phyloP scores from a whole-genome alignment of 805 yeast species.

The Kluyveromyces starmeri region DNA sequence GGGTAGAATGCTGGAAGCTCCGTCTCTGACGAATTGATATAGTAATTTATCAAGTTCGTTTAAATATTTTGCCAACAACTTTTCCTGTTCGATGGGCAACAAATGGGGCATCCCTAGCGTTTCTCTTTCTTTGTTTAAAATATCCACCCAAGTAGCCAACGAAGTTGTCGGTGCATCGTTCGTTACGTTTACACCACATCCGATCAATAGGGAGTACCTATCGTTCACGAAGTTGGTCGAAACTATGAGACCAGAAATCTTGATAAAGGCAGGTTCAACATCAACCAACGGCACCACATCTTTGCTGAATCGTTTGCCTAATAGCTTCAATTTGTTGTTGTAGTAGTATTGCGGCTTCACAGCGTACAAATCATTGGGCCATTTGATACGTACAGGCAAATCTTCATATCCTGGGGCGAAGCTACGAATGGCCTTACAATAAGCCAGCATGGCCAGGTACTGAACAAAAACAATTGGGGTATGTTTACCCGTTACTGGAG shows the following conservation, averaged over 20 bases:
- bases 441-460: slow-evolving; percentile 74
- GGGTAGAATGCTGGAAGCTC: slow-evolving; percentile 57
- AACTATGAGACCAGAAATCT: slow-evolving; percentile 77
- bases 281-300: slow-evolving; percentile 37
- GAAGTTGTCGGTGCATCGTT: slow-evolving; percentile 93
- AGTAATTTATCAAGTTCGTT: slow-evolving; percentile 56
- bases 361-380: slow-evolving; percentile 94
- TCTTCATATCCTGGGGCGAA: slow-evolving; percentile 58
- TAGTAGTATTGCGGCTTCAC: slow-evolving; percentile 52
- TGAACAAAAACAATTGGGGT: slow-evolving; percentile 76
- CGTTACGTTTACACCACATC: slow-evolving; percentile 78
- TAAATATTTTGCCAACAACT: slow-evolving; percentile 49
- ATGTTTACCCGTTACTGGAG: slow-evolving; percentile 36
- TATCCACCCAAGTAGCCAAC: slow-evolving; percentile 56
- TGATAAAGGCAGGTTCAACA: slow-evolving; percentile 58
- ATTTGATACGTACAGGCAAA: slow-evolving; percentile 74
- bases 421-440: slow-evolving; percentile 63
- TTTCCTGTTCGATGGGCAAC: slow-evolving; percentile 38
- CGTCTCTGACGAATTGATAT: slow-evolving; percentile 47
- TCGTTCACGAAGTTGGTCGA: slow-evolving; percentile 62
- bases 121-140: slow-evolving; percentile 46
- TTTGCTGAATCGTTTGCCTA: slow-evolving; percentile 17
- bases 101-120: slow-evolving; percentile 35
- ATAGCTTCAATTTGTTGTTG: slow-evolving; percentile 18
- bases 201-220: slow-evolving; percentile 61